Percentiles rank a stretch among this genome's conserved stretches.
Conservation (phyloP, 345 rosid species). For the Theobroma cacao region DNA sequence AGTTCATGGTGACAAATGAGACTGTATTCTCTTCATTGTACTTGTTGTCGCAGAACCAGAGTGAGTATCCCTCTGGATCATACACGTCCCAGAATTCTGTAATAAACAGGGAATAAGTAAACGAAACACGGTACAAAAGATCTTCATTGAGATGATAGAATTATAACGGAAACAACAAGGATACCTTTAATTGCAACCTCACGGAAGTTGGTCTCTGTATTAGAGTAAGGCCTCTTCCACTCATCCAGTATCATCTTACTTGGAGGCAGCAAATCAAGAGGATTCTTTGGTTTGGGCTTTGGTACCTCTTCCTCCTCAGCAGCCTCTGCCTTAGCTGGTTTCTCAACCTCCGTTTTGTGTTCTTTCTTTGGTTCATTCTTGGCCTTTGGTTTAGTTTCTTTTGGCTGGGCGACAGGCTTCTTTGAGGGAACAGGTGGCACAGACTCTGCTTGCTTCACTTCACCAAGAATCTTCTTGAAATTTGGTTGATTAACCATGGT, state of each 20-base stretch:
- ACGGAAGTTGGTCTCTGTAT: constrained; percentile 94
- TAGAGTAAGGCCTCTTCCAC: constrained; percentile 98
- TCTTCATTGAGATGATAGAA: background rate
- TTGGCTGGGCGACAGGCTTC: constrained; percentile 64
- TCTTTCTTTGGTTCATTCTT: constrained; percentile 70
- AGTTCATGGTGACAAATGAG: constrained; percentile 89
- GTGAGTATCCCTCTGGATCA: constrained; percentile 94
- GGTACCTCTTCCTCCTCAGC: constrained; percentile 64
- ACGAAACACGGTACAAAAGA: background rate
- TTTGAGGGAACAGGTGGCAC: constrained; percentile 50
- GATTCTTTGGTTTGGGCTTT: constrained; percentile 89
- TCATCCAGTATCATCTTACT: constrained; percentile 93
- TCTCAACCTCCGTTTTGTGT: constrained; percentile 40
- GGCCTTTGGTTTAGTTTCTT: constrained; percentile 65
- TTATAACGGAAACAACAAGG: background rate
- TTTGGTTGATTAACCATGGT: constrained; percentile 92
- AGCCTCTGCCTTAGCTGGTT: constrained; percentile 36
- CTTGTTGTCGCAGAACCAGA: constrained; percentile 97
- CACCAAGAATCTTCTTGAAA: constrained; percentile 77
- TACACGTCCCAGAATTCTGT: constrained; percentile 99
- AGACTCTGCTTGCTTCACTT: constrained; percentile 73
- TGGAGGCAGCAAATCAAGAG: constrained; percentile 90
- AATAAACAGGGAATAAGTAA: background rate
- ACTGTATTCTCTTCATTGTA: constrained; percentile 96
- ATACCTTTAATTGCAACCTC: constrained; percentile 93